These are phyloP conservation scores for Rhizopogon vesiculosus DNA, from an alignment of 768 basidiomycete genomes.

Conservation along the genomic window DNA sequence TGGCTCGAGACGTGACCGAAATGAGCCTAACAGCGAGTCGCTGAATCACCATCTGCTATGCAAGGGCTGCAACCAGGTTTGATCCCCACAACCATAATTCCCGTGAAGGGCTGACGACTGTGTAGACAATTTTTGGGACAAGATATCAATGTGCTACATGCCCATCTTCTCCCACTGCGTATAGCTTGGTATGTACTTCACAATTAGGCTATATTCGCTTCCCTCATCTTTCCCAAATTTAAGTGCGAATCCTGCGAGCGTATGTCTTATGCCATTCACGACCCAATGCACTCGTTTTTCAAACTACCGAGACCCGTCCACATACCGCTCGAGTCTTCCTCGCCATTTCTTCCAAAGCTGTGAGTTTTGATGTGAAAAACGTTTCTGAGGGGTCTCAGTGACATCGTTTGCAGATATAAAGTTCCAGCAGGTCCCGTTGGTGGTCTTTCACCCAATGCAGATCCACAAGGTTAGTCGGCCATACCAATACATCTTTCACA, in stretches of 20 bases:
- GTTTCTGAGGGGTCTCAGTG: conserved; percentile 4
- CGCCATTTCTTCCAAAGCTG: conserved; percentile 68
- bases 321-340: conserved; percentile 45
- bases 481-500: not conserved
- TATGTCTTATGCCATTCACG: conserved; percentile 73
- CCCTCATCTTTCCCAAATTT: not conserved
- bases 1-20: conserved; percentile 38
- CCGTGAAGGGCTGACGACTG: not conserved
- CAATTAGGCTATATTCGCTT: not conserved
- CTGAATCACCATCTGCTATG: conserved; percentile 60
- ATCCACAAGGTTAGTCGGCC: conserved; percentile 51
- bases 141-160: conserved; percentile 92
- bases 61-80: conserved; percentile 55
- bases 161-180: conserved; percentile 64
- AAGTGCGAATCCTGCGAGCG: conserved; percentile 82
- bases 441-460: conserved; percentile 27
- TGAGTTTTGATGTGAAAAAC: conserved; percentile 27
- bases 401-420: conserved; percentile 48
- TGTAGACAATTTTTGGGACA: conserved; percentile 67
- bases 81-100: conserved; percentile 10
- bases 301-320: conserved; percentile 81
- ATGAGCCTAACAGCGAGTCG: conserved; percentile 23
- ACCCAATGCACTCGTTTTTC: conserved; percentile 85
- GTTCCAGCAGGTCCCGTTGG: conserved; percentile 53
- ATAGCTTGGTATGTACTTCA: conserved; percentile 56